These are phyloP conservation scores for Daphne laureola DNA, from an alignment of 441 rosid genomes.

Conservation along the genomic window DNA sequence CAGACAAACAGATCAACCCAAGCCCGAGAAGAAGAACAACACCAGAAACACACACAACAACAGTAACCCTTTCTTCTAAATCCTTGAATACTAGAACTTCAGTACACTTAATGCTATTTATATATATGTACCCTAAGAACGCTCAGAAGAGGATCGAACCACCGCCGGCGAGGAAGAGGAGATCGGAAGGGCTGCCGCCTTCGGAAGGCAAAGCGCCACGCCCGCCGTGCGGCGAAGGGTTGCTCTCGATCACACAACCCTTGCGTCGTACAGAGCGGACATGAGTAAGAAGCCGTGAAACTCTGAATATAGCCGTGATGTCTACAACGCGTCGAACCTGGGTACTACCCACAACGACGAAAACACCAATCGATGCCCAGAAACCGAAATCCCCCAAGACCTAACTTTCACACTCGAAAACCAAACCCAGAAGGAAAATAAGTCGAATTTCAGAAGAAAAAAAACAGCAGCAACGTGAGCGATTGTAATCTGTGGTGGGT, in stretches of 20 bases:
- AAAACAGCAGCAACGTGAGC: neutral
- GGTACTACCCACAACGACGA: constrained; percentile 39
- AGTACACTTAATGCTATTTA: neutral
- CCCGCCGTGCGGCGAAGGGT: constrained; percentile 99
- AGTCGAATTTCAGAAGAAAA: too few relatives aligned
- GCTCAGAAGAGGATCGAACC: constrained; percentile 28
- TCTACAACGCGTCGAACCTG: constrained; percentile 53
- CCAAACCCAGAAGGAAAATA: neutral
- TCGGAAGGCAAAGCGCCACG: constrained; percentile 99
- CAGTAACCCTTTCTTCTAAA: neutral
- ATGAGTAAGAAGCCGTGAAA: constrained; percentile 48
- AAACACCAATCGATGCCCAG: neutral
- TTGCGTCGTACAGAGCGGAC: constrained; percentile 76
- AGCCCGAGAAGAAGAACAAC: constrained; percentile 9
- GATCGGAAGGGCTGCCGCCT: constrained; percentile 99
- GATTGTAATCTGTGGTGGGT: neutral
- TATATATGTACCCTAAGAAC: neutral
- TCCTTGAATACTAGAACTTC: neutral
- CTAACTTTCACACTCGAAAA: neutral
- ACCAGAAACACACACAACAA: constrained; percentile 2
- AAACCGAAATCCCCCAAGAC: neutral
- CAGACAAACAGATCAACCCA: constrained; percentile 1
- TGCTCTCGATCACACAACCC: constrained; percentile 70
- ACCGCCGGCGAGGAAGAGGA: constrained; percentile 98
- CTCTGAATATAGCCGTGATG: constrained; percentile 93